Evolutionary conservation across 257 asterid genomes (phyloP).

Genomic region (Perilla frutescens): DNA sequence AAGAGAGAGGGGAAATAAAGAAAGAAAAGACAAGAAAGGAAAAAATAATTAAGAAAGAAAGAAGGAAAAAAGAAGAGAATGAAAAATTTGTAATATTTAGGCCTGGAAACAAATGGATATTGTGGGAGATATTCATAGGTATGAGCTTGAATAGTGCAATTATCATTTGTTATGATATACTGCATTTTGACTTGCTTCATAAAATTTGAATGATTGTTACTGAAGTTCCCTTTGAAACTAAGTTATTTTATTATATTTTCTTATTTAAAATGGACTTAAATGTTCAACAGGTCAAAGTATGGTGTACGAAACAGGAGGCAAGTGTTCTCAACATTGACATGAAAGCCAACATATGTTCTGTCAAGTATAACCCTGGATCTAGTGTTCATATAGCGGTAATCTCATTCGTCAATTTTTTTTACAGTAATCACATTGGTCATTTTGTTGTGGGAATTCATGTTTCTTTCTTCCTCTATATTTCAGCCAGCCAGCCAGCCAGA

Average conservation of each 20-base stretch:
- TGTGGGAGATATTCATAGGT: neutral
- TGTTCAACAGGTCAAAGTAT: conserved; percentile 70
- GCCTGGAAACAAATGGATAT: conserved; percentile 3
- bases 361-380: conserved; percentile 88
- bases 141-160: neutral
- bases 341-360: conserved; percentile 91
- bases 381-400: conserved; percentile 69
- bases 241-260: neutral
- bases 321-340: conserved; percentile 79
- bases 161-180: neutral
- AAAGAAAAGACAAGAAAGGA: neutral
- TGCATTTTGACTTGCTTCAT: neutral
- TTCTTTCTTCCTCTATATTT: conserved; percentile 3
- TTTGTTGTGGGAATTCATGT: neutral
- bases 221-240: neutral
- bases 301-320: conserved; percentile 87
- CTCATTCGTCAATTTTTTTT: neutral
- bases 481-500: neutral
- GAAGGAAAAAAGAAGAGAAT: neutral
- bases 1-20: neutral
- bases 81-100: neutral
- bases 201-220: neutral
- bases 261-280: neutral
- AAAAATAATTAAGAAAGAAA: neutral
- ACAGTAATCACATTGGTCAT: neutral